A percentile compares a stretch with the other conserved stretches of the same genome.
These are phyloP conservation scores for Dictyophora rubrovolvata DNA, from an alignment of 768 basidiomycete species.

Conservation along the genomic window DNA sequence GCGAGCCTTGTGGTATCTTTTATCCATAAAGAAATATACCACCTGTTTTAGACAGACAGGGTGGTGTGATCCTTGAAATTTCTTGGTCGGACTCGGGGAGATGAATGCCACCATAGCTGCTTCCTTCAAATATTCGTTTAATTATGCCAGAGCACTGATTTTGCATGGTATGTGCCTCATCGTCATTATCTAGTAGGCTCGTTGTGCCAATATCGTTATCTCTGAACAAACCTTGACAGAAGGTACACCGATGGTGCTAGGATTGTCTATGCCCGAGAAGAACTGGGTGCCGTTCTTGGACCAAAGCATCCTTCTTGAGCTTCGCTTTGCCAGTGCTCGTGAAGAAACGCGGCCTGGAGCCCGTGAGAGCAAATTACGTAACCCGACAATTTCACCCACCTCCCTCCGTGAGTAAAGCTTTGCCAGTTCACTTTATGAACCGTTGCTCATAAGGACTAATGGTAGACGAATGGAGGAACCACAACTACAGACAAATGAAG, in stretches of 20 bases:
- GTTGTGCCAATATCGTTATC: no score
- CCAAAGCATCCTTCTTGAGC: slow-evolving; percentile 16
- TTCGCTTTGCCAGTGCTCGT: slow-evolving; percentile 4
- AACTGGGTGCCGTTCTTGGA: slow-evolving; percentile 21
- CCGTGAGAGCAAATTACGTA: no score
- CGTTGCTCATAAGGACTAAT: not conserved
- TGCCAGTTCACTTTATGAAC: no score
- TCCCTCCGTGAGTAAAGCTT: no score
- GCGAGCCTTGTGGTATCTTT: no score
- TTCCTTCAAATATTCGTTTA: not conserved
- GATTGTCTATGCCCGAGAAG: slow-evolving; percentile 16
- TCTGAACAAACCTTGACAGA: no score
- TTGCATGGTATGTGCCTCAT: not conserved
- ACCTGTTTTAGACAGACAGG: no score
- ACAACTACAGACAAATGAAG: not conserved
- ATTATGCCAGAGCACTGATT: not conserved
- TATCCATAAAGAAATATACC: no score
- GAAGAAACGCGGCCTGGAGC: no score
- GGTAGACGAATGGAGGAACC: not conserved
- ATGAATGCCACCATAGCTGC: slow-evolving; percentile 13
- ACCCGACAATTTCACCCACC: no score
- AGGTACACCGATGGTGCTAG: slow-evolving; percentile 19
- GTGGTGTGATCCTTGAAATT: no score
- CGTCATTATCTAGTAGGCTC: not conserved
- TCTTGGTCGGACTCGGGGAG: slow-evolving; percentile 22